Conservation (phyloP, 805 yeast genomes). For the Ogataea philodendri region DNA sequence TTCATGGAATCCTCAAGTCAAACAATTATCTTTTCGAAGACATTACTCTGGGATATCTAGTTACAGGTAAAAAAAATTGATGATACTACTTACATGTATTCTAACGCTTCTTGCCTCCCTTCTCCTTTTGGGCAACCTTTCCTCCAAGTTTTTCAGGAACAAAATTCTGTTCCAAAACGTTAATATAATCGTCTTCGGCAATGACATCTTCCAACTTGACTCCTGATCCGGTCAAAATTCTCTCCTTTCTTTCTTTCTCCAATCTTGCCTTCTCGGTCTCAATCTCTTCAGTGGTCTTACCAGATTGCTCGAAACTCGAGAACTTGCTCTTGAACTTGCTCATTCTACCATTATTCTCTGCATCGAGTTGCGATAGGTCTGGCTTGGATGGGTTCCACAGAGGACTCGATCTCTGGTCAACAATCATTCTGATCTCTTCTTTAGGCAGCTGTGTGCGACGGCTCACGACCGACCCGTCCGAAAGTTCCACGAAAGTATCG, state of each 20-base stretch:
- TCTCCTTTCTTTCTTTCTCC: constrained; percentile 30
- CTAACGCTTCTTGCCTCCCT: constrained; percentile 26
- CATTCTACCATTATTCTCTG: constrained; percentile 81
- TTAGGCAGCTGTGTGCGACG: constrained; percentile 88
- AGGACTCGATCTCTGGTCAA: constrained; percentile 83
- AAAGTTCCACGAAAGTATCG: constrained; percentile 81
- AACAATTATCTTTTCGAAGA: constrained; percentile 47
- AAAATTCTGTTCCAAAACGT: constrained; percentile 50
- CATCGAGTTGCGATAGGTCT: constrained; percentile 69
- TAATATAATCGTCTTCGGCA: constrained; percentile 48
- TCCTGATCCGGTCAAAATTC: constrained; percentile 31
- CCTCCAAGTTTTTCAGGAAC: constrained; percentile 39
- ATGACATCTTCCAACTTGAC: constrained; percentile 23
- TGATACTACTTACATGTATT: constrained; percentile 6
- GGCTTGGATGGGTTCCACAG: constrained; percentile 88
- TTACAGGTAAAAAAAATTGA: constrained; percentile 6
- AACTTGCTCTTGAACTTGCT: constrained; percentile 71
- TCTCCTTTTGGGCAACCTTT: constrained; percentile 33
- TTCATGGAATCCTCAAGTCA: constrained; percentile 39
- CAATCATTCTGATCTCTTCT: constrained; percentile 77
- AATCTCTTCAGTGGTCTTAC: constrained; percentile 33
- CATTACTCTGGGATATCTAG: constrained; percentile 39
- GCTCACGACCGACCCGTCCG: constrained; percentile 87
- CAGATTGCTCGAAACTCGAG: constrained; percentile 44
- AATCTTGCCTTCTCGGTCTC: constrained; percentile 23